Evolutionary conservation across 202 grass and related monocot genomes (phyloP).

Genomic region (Cymbopogon flexuosus): DNA sequence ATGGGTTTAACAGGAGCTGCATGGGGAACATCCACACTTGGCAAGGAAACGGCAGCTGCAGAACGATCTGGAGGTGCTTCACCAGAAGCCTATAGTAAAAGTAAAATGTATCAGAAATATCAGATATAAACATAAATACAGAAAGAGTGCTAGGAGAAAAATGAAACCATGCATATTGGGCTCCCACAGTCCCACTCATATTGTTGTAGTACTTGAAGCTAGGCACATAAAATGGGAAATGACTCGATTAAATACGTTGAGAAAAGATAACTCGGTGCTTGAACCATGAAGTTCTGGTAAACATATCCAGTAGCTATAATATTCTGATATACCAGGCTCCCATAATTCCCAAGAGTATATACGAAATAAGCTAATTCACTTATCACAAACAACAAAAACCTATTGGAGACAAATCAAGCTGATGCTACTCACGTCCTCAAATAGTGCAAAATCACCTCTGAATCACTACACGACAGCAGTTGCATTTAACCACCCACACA

Average conservation of each 20-base stretch:
- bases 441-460: background rate
- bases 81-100: conserved; percentile 38
- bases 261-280: background rate
- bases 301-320: background rate
- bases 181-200: background rate
- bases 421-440: background rate
- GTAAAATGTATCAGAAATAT: too few relatives aligned
- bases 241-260: background rate
- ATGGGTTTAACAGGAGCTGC: conserved; percentile 38
- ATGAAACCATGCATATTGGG: background rate
- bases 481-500: background rate
- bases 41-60: conserved; percentile 37
- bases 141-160: background rate
- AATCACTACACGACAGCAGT: background rate
- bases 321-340: background rate
- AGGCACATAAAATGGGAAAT: background rate
- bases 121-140: too few relatives aligned
- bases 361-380: background rate
- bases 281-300: background rate
- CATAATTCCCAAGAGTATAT: background rate
- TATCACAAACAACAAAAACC: background rate
- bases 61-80: conserved; percentile 44
- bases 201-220: background rate
- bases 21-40: conserved; percentile 44
- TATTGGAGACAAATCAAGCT: too few relatives aligned